Base-by-base conservation (phyloP, 352 stramenopile genomes). In the Thalassiosira gravida region DNA sequence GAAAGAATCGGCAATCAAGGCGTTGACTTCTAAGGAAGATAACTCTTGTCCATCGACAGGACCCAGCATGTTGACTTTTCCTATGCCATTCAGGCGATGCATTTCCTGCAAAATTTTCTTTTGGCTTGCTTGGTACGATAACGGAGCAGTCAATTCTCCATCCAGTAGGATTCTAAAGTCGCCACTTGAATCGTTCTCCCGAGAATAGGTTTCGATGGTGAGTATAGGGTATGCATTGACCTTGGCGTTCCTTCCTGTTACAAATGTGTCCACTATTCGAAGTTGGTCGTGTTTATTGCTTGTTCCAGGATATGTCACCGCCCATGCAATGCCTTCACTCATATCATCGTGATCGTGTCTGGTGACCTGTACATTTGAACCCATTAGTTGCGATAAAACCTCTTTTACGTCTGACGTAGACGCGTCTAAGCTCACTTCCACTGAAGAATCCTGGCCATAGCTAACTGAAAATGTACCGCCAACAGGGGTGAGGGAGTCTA, bases 141-240 rank as follows among this genome's bases (percentile, higher is more conserved):
- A 52, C 0, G 89, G 77, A 25, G 70, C 74, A 13, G 90, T 94
- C 14, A 81, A 70, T 85, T 94, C 81, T 8, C 78, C 78, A 50
- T 90, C 90, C 16, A 95, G 65, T 13, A 82, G 53, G 29, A 95
- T 79, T 37, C 77, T 63, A 58, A 93, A 95, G 52, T 86, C 77
- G 52, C 91, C 91, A 37, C 80, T 74, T 20, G 80, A 82, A 55
- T 89, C 82, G 39, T 66, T 62, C 25, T 84, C 53, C 8, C 76
- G 53, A 3, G 85, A 86, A 64, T 58, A 82, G 49, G 83, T 91
- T 37, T 72, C 72, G 27, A 95, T 55, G 46, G 74, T 73, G 25
- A 94, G 75, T 18, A 90, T 77, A 0, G 89, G 80, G 64, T 95
- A 92, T 27, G 89, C 77, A 50, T 83, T 69, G 3, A 92, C 91